Conservation (phyloP, 2,329 filamentous ascomycete genomes). For the Aspergillus japonicus region DNA sequence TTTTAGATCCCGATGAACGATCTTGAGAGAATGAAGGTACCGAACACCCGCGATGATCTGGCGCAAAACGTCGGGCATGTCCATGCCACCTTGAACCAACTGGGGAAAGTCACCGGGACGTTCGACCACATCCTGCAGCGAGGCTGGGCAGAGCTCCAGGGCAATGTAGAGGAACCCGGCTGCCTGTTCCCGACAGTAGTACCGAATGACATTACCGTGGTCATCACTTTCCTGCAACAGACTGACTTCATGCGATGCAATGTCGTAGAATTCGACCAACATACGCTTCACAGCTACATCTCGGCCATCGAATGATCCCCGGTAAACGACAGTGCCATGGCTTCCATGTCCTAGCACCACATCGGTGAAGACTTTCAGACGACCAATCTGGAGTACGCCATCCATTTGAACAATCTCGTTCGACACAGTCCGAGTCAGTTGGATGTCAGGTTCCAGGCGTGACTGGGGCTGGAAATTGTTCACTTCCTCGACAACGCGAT, state of each 20-base stretch:
- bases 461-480: conserved; percentile 42
- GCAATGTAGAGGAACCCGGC: conserved; percentile 94
- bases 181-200: conserved; percentile 87
- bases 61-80: conserved; percentile 76
- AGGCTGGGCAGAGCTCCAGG: conserved; percentile 88
- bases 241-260: conserved; percentile 90
- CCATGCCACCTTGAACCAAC: conserved; percentile 64
- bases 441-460: conserved; percentile 62
- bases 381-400: conserved; percentile 61
- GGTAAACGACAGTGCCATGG: conserved; percentile 94
- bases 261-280: conserved; percentile 92
- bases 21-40: conserved; percentile 85
- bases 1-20: conserved; percentile 96
- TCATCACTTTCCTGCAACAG: conserved; percentile 90
- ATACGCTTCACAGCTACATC: conserved; percentile 96
- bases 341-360: conserved; percentile 71
- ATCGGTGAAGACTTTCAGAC: conserved; percentile 60
- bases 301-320: conserved; percentile 88
- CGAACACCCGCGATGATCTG: conserved; percentile 88
- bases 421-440: conserved; percentile 54
- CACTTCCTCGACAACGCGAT: conserved; percentile 59
- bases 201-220: conserved; percentile 94
- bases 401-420: conserved; percentile 59
- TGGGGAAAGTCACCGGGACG: conserved; percentile 66
- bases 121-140: conserved; percentile 85